These are phyloP conservation scores for Geranium rotundifolium DNA, from an alignment of 345 rosid genomes.

Conservation along the genomic window DNA sequence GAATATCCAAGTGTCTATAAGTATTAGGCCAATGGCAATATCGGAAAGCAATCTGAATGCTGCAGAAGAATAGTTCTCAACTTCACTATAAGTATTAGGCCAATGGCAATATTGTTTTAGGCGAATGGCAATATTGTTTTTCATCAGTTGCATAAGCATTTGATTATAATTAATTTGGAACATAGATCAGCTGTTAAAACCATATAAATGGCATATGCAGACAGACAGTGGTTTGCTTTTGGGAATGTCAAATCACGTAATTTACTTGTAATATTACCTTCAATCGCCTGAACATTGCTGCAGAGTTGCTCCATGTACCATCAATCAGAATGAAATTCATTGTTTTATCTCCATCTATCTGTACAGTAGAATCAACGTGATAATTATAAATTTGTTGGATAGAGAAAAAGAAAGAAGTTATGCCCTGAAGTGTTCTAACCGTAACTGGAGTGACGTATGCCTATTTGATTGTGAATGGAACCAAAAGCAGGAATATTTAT, in stretches of 20 bases:
- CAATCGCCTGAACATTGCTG: conserved; percentile 87
- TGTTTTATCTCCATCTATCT: conserved; percentile 34
- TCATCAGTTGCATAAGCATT: no score
- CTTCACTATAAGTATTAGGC: no score
- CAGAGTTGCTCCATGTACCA: conserved; percentile 97
- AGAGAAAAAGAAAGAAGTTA: conserved; percentile 6
- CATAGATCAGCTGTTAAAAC: no score
- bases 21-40: no score
- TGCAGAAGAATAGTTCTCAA: background rate
- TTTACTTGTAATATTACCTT: conserved; percentile 34
- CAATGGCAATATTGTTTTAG: no score
- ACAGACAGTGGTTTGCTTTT: no score
- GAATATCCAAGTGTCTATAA: background rate
- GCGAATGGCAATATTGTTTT: no score
- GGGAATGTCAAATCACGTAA: no score
- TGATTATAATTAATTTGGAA: no score
- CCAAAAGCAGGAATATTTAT: background rate
- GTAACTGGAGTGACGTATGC: background rate
- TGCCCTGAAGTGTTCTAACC: background rate
- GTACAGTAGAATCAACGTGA: conserved; percentile 20
- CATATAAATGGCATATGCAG: no score
- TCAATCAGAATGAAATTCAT: conserved; percentile 73
- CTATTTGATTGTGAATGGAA: background rate
- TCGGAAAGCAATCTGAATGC: background rate
- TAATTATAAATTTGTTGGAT: conserved; percentile 11